These are phyloP conservation scores for Pleurotus tuoliensis DNA, from an alignment of 768 basidiomycete species.

Conservation along the genomic window DNA sequence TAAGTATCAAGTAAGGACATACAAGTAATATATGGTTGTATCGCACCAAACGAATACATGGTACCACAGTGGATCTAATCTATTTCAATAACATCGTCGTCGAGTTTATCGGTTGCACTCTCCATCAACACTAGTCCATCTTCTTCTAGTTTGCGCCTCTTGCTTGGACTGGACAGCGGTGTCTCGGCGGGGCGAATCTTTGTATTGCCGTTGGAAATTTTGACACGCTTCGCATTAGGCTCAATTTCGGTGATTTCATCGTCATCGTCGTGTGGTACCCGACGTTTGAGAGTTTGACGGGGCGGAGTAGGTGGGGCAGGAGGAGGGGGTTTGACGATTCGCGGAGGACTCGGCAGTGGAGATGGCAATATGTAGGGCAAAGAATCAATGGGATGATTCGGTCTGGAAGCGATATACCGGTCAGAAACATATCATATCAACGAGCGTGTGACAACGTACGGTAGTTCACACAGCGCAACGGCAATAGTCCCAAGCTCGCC, in stretches of 20 bases:
- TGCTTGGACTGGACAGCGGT: constrained; percentile 49
- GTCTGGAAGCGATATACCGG: constrained; percentile 28
- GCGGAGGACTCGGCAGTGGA: constrained; percentile 56
- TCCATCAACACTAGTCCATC: constrained; percentile 74
- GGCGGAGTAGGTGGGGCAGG: constrained; percentile 40
- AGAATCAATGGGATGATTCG: constrained; percentile 48
- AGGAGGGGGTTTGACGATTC: constrained; percentile 30
- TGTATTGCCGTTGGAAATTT: constrained; percentile 22
- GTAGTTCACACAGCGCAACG: constrained; percentile 62
- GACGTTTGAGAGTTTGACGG: constrained; percentile 47
- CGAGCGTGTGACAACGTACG: constrained; percentile 47
- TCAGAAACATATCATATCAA: too few species aligned
- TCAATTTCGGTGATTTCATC: constrained; percentile 50
- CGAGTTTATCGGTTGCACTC: constrained; percentile 45
- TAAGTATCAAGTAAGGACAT: neutral
- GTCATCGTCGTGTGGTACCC: constrained; percentile 43
- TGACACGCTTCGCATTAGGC: constrained; percentile 54
- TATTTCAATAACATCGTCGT: constrained; percentile 56
- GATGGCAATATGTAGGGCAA: constrained; percentile 61
- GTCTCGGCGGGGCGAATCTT: constrained; percentile 16
- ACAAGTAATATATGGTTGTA: neutral
- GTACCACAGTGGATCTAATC: constrained; percentile 26
- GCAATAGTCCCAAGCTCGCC: constrained; percentile 69
- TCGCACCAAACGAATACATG: neutral
- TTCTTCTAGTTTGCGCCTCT: constrained; percentile 63